Evolutionary conservation across 1,284 basidiomycete genomes (phyloP), one percentile per base, ranked within the genome.

Genomic region (Pseudozyma hubeiensis): DNA sequence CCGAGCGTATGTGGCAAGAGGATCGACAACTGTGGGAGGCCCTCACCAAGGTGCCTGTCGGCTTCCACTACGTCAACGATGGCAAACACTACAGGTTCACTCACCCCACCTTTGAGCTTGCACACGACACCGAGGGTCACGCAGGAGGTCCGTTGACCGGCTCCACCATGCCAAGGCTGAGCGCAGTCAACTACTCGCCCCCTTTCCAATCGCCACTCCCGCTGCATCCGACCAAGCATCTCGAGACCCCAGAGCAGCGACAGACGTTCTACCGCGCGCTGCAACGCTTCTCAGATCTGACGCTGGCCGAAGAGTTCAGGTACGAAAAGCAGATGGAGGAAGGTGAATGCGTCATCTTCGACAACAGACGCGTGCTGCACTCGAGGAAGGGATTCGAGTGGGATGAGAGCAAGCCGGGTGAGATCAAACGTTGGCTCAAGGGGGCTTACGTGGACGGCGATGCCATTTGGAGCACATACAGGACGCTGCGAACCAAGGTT

Each of bases 51-150:
- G 90, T 89, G n/a, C 90, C 88, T 0, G 91, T 97, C 29, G 88
- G 75, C n/a, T 99, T 95, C 86, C 91, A 95, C 78, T 99, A 98
- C 85, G 88, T 93, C 81, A 96, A 95, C 80, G 93, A 93, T 79
- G 90, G 90, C 0, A 92, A 96, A 77, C 92, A 93, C 82, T 88
- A 94, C n/a, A 89, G 91, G 70, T 86, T 87, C 74, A 85, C 88
- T n/a, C 94, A 94, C 82, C 90, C 90, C 0, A 93, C 93, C 3
- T 90, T 98, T 80, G 89, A 93, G 76, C 87, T 93, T 19, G 86
- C 85, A 1, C 68, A 57, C 37, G 56, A 59, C 6, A 65, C 60
- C 16, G 73, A 77, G 39, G 77, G 77, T 0, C 77, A 79, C 40
- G 71, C 67, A 8, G 77, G 77, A 5, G 56, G 51, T 13, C 51